phyloP scores from a whole-genome alignment of 495 filamentous ascomycete genomes.

The Cairneyella variabilis region DNA sequence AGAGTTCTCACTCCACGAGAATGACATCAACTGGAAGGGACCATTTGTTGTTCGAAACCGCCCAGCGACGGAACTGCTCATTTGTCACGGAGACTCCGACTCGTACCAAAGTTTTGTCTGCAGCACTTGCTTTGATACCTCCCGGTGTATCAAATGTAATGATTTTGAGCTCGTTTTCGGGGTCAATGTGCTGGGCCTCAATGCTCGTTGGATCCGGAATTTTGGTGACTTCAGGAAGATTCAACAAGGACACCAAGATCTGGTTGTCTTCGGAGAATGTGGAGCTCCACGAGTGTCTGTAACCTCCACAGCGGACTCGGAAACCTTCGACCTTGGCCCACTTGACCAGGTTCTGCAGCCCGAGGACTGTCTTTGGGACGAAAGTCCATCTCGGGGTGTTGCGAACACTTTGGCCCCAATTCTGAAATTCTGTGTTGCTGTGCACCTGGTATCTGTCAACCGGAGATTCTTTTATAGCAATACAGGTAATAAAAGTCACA shows the following conservation, averaged over 20 bases:
- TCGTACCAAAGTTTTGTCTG: slow-evolving; percentile 31
- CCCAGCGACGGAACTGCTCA: slow-evolving; percentile 47
- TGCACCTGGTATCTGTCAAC: slow-evolving; percentile 19
- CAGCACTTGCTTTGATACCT: slow-evolving; percentile 14
- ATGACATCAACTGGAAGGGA: slow-evolving; percentile 45
- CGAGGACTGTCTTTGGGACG: slow-evolving; percentile 42
- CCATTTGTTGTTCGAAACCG: slow-evolving; percentile 36
- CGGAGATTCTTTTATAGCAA: too few relatives aligned
- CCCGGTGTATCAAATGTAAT: slow-evolving; percentile 26
- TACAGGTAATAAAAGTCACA: neutral
- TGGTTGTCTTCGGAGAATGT: slow-evolving; percentile 42
- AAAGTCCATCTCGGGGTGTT: slow-evolving; percentile 43
- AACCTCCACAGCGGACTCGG: slow-evolving; percentile 43
- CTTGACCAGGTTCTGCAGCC: slow-evolving; percentile 41
- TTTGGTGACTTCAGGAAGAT: slow-evolving; percentile 35
- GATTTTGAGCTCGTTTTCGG: slow-evolving; percentile 35
- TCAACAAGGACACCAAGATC: slow-evolving; percentile 47
- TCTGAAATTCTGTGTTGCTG: slow-evolving; percentile 34
- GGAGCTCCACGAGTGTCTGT: slow-evolving; percentile 45
- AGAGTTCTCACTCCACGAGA: slow-evolving; percentile 39
- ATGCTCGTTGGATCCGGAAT: slow-evolving; percentile 36
- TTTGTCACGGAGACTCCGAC: slow-evolving; percentile 45
- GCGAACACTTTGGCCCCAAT: slow-evolving; percentile 46
- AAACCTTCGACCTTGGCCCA: slow-evolving; percentile 34
- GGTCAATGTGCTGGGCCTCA: slow-evolving; percentile 26